phyloP scores from a whole-genome alignment of 2,329 filamentous ascomycete species.

The Hypoxylon sp. region DNA sequence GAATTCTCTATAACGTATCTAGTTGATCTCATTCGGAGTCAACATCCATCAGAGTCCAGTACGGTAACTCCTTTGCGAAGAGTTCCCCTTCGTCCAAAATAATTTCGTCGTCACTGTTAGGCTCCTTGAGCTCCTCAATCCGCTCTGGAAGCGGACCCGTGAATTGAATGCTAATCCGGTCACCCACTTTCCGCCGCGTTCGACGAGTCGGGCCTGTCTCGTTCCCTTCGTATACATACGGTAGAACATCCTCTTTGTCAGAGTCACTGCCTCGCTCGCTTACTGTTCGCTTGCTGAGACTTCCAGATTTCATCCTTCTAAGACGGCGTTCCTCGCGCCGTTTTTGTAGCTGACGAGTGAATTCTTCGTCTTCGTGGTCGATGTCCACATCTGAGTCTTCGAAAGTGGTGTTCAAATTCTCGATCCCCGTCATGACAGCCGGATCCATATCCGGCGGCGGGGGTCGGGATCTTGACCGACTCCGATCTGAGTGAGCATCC shows the following conservation, averaged over 20 bases:
- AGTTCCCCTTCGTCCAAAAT: constrained; percentile 53
- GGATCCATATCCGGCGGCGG: constrained; percentile 51
- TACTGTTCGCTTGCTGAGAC: constrained; percentile 56
- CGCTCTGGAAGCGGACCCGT: constrained; percentile 50
- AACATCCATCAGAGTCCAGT: constrained; percentile 55
- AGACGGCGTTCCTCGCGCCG: constrained; percentile 48
- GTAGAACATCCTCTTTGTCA: constrained; percentile 53
- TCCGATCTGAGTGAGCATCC: constrained; percentile 52
- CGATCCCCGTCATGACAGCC: constrained; percentile 49
- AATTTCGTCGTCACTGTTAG: constrained; percentile 53
- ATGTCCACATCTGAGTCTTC: constrained; percentile 48
- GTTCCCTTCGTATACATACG: constrained; percentile 48
- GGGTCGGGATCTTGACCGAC: constrained; percentile 48
- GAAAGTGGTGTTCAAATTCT: constrained; percentile 51
- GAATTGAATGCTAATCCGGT: constrained; percentile 54
- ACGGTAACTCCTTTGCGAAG: constrained; percentile 53
- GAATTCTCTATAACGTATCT: constrained; percentile 37
- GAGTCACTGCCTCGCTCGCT: constrained; percentile 56
- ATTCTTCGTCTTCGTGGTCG: constrained; percentile 49
- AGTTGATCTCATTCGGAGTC: constrained; percentile 49
- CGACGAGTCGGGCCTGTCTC: constrained; percentile 49
- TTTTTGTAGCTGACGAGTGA: constrained; percentile 43
- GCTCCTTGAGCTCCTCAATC: constrained; percentile 55
- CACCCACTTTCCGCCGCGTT: constrained; percentile 52
- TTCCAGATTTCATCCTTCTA: constrained; percentile 54